phyloP scores from a whole-genome alignment of 2,329 filamentous ascomycete species.

The Penicillium verrucosum region DNA sequence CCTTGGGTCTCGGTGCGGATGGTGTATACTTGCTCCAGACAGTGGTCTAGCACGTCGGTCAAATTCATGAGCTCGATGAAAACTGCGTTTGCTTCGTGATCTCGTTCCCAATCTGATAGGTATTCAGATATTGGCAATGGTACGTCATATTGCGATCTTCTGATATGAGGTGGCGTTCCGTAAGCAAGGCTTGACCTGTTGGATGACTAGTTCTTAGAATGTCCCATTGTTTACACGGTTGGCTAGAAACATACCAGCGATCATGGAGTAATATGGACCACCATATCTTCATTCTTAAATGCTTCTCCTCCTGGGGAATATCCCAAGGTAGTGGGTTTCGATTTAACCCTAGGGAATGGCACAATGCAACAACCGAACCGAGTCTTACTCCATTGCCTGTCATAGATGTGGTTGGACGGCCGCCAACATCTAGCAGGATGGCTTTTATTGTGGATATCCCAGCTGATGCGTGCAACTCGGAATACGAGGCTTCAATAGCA shows the following conservation, averaged over 20 bases:
- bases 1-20: slow-evolving; percentile 25
- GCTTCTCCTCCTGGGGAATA: slow-evolving; percentile 52
- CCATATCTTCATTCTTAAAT: slow-evolving; percentile 54
- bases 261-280: slow-evolving; percentile 56
- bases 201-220: neutral
- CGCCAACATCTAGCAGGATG: slow-evolving; percentile 54
- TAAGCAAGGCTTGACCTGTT: slow-evolving; percentile 52
- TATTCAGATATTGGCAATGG: slow-evolving; percentile 42
- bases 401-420: slow-evolving; percentile 54
- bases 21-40: slow-evolving; percentile 34
- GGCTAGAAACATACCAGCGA: slow-evolving; percentile 45
- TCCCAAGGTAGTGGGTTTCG: slow-evolving; percentile 53
- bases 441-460: slow-evolving; percentile 54
- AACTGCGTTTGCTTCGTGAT: slow-evolving; percentile 33
- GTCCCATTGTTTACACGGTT: neutral
- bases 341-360: slow-evolving; percentile 55
- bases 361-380: slow-evolving; percentile 52
- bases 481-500: slow-evolving; percentile 54
- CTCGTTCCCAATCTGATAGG: slow-evolving; percentile 24
- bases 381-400: slow-evolving; percentile 54
- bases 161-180: slow-evolving; percentile 52
- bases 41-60: slow-evolving; percentile 44
- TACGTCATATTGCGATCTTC: slow-evolving; percentile 49
- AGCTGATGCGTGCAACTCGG: slow-evolving; percentile 53
- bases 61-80: slow-evolving; percentile 49